A percentile compares a stretch with the other conserved stretches of the same genome.
Conservation (phyloP, 2,329 filamentous ascomycete species). For the Pyrenophora teres region DNA sequence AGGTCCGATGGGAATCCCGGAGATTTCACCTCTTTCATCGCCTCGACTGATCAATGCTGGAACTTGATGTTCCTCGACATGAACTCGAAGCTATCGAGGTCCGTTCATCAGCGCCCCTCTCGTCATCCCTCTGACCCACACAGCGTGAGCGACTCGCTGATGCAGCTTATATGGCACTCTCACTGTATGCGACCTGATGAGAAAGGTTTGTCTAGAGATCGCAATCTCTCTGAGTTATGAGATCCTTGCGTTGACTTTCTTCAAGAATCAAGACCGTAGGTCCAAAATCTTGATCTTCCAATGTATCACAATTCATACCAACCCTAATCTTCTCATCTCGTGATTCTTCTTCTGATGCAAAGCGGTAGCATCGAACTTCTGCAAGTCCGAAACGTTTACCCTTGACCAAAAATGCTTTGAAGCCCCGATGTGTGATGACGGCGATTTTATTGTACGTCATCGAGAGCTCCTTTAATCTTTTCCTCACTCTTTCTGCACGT, state of each 20-base stretch:
- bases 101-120: no score
- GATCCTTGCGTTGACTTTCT: background rate
- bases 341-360: conserved; percentile 18
- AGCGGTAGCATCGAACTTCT: conserved; percentile 23
- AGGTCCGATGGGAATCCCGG: no score
- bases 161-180: no score
- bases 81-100: no score
- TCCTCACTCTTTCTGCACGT: conserved; percentile 22
- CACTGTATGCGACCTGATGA: no score
- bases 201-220: no score
- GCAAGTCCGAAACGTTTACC: conserved; percentile 20
- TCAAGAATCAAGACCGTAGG: conserved; percentile 21
- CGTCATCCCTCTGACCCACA: no score
- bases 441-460: conserved; percentile 16
- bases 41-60: no score
- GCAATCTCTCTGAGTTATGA: no score
- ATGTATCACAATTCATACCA: conserved; percentile 19
- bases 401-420: conserved; percentile 24
- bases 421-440: conserved; percentile 26
- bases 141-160: no score
- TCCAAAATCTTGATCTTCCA: conserved; percentile 25
- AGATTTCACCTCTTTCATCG: no score
- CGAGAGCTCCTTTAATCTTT: conserved; percentile 14
- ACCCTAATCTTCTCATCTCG: conserved; percentile 7
- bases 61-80: no score